These are phyloP conservation scores for Rhodotorula taiwanensis DNA, from an alignment of 768 basidiomycete species.

Conservation along the genomic window DNA sequence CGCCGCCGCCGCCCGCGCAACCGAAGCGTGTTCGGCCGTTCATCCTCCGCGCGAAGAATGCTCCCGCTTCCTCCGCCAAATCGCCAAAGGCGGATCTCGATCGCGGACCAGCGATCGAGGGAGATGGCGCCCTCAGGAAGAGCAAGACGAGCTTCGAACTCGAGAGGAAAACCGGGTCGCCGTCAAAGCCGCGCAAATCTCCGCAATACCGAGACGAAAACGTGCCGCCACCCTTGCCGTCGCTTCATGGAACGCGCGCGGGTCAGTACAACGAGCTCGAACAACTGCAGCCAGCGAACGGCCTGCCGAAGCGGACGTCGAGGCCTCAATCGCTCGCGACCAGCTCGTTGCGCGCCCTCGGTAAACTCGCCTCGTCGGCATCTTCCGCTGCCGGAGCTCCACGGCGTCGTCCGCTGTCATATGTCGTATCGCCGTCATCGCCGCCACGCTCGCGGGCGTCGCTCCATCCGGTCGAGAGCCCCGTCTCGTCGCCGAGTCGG, in stretches of 20 bases:
- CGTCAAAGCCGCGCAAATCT: not conserved
- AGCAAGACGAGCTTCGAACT: slow-evolving; percentile 2
- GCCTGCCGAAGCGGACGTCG: not conserved
- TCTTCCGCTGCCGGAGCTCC: not conserved
- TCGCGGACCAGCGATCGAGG: not conserved
- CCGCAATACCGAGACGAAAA: no score
- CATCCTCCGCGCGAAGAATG: not conserved
- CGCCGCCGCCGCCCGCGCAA: not conserved
- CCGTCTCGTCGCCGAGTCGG: no score
- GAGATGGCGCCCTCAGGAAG: not conserved
- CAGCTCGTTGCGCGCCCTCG: not conserved
- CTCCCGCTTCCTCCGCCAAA: not conserved
- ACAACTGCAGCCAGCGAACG: not conserved
- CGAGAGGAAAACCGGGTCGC: not conserved
- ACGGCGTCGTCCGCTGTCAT: not conserved
- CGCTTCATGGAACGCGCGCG: not conserved
- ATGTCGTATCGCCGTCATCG: not conserved
- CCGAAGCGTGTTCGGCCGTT: not conserved
- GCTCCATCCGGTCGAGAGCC: not conserved
- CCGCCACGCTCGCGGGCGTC: not conserved
- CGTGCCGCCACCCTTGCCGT: not conserved
- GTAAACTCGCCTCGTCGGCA: not conserved
- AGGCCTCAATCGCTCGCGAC: slow-evolving; percentile 3
- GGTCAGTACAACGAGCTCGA: not conserved
- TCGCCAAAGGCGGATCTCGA: not conserved